These are phyloP conservation scores for Russula emetica DNA, from an alignment of 768 basidiomycete genomes.

Conservation along the genomic window DNA sequence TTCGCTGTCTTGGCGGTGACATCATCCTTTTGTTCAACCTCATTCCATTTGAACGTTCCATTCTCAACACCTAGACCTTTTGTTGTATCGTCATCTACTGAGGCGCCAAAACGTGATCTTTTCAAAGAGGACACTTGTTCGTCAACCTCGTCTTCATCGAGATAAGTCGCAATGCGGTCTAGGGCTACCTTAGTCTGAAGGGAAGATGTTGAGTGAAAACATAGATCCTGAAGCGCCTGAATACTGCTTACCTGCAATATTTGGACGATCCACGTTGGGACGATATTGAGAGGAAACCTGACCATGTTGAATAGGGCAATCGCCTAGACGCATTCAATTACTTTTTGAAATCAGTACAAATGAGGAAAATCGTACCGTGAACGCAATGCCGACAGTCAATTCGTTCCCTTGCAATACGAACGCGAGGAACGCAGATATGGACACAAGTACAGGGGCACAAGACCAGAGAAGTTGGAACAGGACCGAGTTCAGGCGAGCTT, in stretches of 20 bases:
- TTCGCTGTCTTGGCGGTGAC: conserved; percentile 27
- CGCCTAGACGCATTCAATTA: conserved; percentile 39
- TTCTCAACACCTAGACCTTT: conserved; percentile 46
- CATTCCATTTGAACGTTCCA: conserved; percentile 56
- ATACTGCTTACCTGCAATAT: conserved; percentile 49
- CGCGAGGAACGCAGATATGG: conserved; percentile 71
- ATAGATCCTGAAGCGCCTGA: not conserved
- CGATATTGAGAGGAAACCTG: conserved; percentile 67
- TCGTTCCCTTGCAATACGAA: conserved; percentile 70
- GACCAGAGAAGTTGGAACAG: conserved; percentile 71
- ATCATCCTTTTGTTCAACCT: conserved; percentile 39
- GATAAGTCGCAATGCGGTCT: conserved; percentile 55
- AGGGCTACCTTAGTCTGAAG: conserved; percentile 51
- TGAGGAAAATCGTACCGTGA: conserved; percentile 55
- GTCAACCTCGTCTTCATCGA: conserved; percentile 58
- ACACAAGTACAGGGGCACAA: conserved; percentile 72
- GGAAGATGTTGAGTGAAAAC: conserved; percentile 1
- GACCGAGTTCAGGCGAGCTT: conserved; percentile 69
- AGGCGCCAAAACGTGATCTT: conserved; percentile 31
- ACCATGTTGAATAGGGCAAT: conserved; percentile 87
- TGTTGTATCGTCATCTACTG: conserved; percentile 29
- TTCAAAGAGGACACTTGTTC: conserved; percentile 59
- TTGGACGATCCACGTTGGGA: conserved; percentile 77
- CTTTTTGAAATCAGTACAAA: not conserved
- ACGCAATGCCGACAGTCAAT: conserved; percentile 74